Base-by-base conservation (phyloP, 2,329 filamentous ascomycete species). In the Fusarium xyrophilum region DNA sequence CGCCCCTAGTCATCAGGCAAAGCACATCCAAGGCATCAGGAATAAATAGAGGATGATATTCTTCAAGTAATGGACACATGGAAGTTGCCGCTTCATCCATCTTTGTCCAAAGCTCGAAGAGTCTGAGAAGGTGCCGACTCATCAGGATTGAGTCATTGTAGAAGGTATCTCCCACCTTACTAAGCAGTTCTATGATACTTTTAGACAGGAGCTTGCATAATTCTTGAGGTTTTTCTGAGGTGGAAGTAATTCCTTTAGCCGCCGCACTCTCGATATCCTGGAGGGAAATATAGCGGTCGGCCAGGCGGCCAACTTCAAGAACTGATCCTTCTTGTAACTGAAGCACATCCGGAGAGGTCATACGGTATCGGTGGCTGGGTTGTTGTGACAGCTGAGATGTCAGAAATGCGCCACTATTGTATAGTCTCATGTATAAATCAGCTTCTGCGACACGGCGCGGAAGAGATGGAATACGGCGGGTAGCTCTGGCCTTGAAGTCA, bases 41-140 rank as follows among this genome's bases (percentile, higher is more conserved):
- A 0, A 75, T 65, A 47, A 92, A 85, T 1, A 79, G 77, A 0
- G 88, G 85, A 15, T 84, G 79, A 54, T 84, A 89, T 0, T 85
- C 76, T 0, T 50, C 32, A 0, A 92, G 75, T 0, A 90, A 73
- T 0, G 83, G 82, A 47, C 80, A 86, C 1, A 65, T 63, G 0
- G 44, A 14, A 0, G 80, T 75, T 1, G 84, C 83, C n/a, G 72
- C 75, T 14, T 77, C 69, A 64, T 92, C 89, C 73, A 90, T 81
- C 3, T 74, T 69, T 6, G 84, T 73, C 89, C 88, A 92, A 0
- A 89, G 67, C 51, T 87, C 83, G 71, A 91, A 82, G 0, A 87
- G 43, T 11, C 78, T 81, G 2, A 91, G 78, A 1, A 90, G 74
- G 33, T 69, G 48, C 5, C 50, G 60, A 25, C 73, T 74, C 60